A percentile compares a stretch with the other conserved stretches of the same genome.
Evolutionary conservation across 176 grass and related monocot genomes (phyloP).

Genomic region (Paspalum notatum): DNA sequence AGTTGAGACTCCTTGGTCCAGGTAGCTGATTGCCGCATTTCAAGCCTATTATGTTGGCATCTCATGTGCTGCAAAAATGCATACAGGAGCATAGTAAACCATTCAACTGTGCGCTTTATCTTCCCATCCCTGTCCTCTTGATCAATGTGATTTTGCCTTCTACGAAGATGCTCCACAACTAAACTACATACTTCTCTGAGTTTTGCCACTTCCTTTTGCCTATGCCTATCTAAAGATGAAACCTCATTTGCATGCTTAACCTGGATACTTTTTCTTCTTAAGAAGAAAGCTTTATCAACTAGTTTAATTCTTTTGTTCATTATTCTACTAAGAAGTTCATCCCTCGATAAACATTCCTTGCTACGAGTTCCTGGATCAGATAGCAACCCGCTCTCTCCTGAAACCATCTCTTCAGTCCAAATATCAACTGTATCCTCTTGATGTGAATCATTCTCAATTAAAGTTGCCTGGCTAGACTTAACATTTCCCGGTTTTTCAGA

Average conservation of each 20-base stretch:
- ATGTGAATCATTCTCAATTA: slow-evolving; percentile 41
- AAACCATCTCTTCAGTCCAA: slow-evolving; percentile 32
- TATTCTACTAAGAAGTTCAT: slow-evolving; percentile 50
- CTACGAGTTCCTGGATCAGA: slow-evolving; percentile 36
- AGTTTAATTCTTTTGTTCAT: slow-evolving; percentile 56
- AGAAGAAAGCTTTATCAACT: slow-evolving; percentile 62
- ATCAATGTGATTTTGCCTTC: slow-evolving; percentile 28
- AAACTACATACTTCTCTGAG: slow-evolving; percentile 49
- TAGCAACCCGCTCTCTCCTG: slow-evolving; percentile 27
- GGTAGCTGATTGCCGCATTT: slow-evolving; percentile 54
- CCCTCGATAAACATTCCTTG: slow-evolving; percentile 36
- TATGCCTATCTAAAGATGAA: slow-evolving; percentile 50
- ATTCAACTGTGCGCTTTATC: slow-evolving; percentile 52
- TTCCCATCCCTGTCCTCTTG: slow-evolving; percentile 40
- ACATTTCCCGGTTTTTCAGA: slow-evolving; percentile 30
- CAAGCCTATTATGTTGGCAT: slow-evolving; percentile 58
- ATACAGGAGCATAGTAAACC: slow-evolving; percentile 57
- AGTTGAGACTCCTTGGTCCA: slow-evolving; percentile 59
- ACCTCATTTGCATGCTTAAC: slow-evolving; percentile 61
- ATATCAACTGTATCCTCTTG: slow-evolving; percentile 40
- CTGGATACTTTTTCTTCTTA: slow-evolving; percentile 60
- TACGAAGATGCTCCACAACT: slow-evolving; percentile 54
- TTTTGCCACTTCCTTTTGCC: slow-evolving; percentile 47
- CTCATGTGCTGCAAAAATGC: slow-evolving; percentile 66
- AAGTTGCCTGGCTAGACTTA: slow-evolving; percentile 23